Base-by-base conservation (phyloP, 208 protist genomes). In the Acanthamoeba polyphaga region DNA sequence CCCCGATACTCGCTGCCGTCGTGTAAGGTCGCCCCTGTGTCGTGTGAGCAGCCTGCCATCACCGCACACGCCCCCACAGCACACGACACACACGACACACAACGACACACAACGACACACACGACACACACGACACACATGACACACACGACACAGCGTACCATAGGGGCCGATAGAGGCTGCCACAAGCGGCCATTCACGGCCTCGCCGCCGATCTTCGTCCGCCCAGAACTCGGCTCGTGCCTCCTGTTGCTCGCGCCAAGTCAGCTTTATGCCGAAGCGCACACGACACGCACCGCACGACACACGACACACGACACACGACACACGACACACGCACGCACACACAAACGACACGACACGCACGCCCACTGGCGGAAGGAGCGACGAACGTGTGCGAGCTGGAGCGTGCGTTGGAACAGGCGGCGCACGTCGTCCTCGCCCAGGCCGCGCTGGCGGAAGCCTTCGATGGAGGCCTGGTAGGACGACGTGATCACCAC, bases 151-250 rank as follows among this genome's bases (percentile, higher is more conserved):
- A 38, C 34, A 38, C 10, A 29, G 80, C n/a, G 38, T 32, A 91
- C 84, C 89, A 29, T 93, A 93, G 27, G 89, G 89, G 15, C 89
- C 89, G 22, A 93, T 78, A 15, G 89, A 93, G 29, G 89, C 89
- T 9, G 89, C 89, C 27, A 93, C 43, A 8, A 93, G 51, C 32
- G 89, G 89, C 60, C 51, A 93, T 49, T 9, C 7, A 62, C 89
- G 64, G 19, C 38, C 29, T 0, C 32, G 15, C 62, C 66, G 12
- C 13, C 32, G 93, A 13, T 24, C 29, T 78, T 78, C 62, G 17
- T 93, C 46, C 15, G 64, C 55, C 89, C 89, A 93, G 46, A 80
- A 93, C 89, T 72, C 89, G 12, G 13, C 17, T 38, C 89, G 34
- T n/a, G 89, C 89, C 19, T 93, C 66, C 87, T 92, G 87, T 74